phyloP scores from a whole-genome alignment of 1,139 yeast species.

The Lodderomyces elongisporus region DNA sequence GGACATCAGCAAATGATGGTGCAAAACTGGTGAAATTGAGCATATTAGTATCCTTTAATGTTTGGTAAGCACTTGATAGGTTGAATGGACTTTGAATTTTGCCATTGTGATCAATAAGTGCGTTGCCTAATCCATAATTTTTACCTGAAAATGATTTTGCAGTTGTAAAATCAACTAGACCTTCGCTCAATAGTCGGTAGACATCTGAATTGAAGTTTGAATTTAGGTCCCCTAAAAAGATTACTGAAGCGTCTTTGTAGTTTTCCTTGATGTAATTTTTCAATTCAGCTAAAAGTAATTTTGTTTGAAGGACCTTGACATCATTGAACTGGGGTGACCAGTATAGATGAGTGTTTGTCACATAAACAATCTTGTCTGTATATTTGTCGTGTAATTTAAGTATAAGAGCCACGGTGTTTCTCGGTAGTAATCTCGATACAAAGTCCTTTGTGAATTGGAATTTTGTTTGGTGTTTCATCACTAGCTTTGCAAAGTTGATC shows the following conservation, averaged over 20 bases:
- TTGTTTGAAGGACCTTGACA: constrained; percentile 52
- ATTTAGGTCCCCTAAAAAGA: constrained; percentile 51
- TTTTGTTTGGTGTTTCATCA: constrained; percentile 21
- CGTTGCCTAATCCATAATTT: constrained; percentile 31
- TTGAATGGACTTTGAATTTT: constrained; percentile 19
- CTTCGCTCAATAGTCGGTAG: constrained; percentile 38
- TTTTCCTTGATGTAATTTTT: constrained; percentile 16
- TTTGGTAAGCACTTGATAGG: constrained; percentile 18
- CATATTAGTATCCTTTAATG: constrained; percentile 13
- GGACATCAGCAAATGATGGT: constrained; percentile 43
- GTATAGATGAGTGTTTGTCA: constrained; percentile 57
- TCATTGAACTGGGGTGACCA: constrained; percentile 51
- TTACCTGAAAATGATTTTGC: constrained; percentile 21
- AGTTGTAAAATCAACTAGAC: constrained; percentile 23
- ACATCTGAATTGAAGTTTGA: constrained; percentile 48
- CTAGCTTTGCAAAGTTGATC: constrained; percentile 39
- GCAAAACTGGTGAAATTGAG: constrained; percentile 50
- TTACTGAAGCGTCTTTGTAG: constrained; percentile 12
- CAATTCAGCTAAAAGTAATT: constrained; percentile 34
- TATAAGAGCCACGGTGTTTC: constrained; percentile 54
- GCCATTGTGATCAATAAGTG: constrained; percentile 13
- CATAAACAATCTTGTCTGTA: constrained; percentile 35
- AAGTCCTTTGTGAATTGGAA: constrained; percentile 35
- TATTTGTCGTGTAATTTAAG: constrained; percentile 40
- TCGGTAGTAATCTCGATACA: constrained; percentile 30